Percentiles rank a stretch among this genome's conserved stretches.
Evolutionary conservation across 352 stramenopile species (phyloP).

Genomic region (Globisporangium takayamanum): DNA sequence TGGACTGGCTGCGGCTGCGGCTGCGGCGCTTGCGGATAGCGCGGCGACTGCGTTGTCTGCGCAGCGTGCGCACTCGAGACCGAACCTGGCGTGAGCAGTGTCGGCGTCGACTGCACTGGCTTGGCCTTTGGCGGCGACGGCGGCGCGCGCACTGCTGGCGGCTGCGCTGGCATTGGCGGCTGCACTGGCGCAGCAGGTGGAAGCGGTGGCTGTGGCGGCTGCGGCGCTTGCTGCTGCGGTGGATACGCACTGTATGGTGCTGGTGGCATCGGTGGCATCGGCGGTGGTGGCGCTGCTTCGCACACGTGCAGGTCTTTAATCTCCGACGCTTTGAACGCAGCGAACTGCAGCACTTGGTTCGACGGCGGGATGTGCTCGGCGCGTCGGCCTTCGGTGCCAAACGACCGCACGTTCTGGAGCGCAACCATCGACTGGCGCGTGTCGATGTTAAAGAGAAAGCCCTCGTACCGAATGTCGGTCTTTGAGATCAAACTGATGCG

Average conservation of each 20-base stretch:
- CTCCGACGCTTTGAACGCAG: slow-evolving; percentile 77
- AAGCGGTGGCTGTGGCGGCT: slow-evolving; percentile 13
- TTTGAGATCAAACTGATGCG: slow-evolving; percentile 83
- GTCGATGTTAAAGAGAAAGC: slow-evolving; percentile 84
- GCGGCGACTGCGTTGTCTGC: slow-evolving; percentile 9
- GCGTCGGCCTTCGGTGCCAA: slow-evolving; percentile 76
- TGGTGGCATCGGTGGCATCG: slow-evolving; percentile 11
- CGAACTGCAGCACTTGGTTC: slow-evolving; percentile 69
- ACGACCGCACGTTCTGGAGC: slow-evolving; percentile 74
- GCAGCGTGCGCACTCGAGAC: slow-evolving; percentile 28
- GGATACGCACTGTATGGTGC: slow-evolving; percentile 7
- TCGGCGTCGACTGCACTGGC: slow-evolving; percentile 21
- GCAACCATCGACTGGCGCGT: slow-evolving; percentile 79
- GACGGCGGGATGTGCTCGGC: slow-evolving; percentile 66
- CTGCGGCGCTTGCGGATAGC: slow-evolving; percentile 1
- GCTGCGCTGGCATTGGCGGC: slow-evolving; percentile 14
- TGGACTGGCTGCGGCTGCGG: slow-evolving; percentile 10
- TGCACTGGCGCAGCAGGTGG: slow-evolving; percentile 7
- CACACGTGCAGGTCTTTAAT: slow-evolving; percentile 86
- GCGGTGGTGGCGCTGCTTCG: slow-evolving; percentile 45
- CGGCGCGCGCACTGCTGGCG: slow-evolving; percentile 8
- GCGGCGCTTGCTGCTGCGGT: slow-evolving; percentile 16
- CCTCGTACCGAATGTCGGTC: slow-evolving; percentile 85
- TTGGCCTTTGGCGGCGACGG: slow-evolving; percentile 10
- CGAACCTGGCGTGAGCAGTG: slow-evolving; percentile 48